These are phyloP conservation scores for Astraeus odoratus DNA, from an alignment of 768 basidiomycete genomes.

Conservation along the genomic window DNA sequence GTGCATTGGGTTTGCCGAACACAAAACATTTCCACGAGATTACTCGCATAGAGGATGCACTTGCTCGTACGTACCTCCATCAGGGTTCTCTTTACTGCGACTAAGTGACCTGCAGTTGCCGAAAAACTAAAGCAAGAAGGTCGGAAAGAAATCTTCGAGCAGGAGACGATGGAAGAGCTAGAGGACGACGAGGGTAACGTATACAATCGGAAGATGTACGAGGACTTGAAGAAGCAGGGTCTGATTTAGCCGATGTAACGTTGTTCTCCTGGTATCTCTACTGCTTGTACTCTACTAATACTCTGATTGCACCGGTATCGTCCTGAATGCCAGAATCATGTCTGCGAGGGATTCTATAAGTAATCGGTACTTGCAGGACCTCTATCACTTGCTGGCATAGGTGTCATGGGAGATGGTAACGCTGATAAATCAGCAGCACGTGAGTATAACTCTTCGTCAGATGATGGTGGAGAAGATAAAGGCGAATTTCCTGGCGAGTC, in stretches of 20 bases:
- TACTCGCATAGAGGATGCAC: conserved; percentile 92
- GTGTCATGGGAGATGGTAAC: conserved; percentile 58
- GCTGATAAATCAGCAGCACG: conserved; percentile 45
- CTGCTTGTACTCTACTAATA: conserved; percentile 3
- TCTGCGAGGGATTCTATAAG: conserved; percentile 6
- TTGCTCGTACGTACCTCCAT: conserved; percentile 61
- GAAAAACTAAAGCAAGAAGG: conserved; percentile 97
- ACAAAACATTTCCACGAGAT: conserved; percentile 99
- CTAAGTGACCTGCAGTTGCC: conserved; percentile 53
- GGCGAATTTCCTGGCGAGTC: conserved; percentile 62
- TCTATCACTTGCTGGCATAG: conserved; percentile 20
- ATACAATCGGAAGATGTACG: conserved; percentile 96
- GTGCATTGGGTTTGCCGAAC: conserved; percentile 92
- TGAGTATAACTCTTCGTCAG: conserved; percentile 79
- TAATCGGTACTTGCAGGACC: conserved; percentile 2
- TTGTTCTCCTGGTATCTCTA: neutral
- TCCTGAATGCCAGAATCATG: neutral
- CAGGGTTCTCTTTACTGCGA: neutral
- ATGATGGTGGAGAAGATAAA: conserved; percentile 68
- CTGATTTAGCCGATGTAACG: conserved; percentile 45
- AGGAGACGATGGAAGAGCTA: conserved; percentile 95
- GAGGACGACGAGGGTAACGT: conserved; percentile 99
- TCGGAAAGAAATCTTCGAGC: conserved; percentile 85
- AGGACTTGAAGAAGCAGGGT: conserved; percentile 94
- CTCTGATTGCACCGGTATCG: conserved; percentile 1